Evolutionary conservation across 1,284 basidiomycete species (phyloP).

Genomic region (Marasmius tenuissimus): DNA sequence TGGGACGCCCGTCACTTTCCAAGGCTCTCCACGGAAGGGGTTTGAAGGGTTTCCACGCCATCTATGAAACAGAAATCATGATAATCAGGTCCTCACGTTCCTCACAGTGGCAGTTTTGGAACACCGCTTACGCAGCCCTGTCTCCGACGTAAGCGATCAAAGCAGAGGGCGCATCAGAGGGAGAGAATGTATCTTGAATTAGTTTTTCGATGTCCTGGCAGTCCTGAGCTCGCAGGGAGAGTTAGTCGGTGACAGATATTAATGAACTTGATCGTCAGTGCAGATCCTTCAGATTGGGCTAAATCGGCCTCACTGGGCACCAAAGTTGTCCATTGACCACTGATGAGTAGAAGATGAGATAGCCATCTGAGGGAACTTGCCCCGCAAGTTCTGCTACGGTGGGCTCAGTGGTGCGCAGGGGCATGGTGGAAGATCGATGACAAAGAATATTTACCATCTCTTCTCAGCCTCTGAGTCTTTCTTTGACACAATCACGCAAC

Average conservation of each 20-base stretch:
- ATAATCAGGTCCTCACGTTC: background rate
- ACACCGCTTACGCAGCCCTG: slow-evolving; percentile 54
- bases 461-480: background rate
- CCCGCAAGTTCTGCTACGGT: slow-evolving; percentile 23
- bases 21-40: slow-evolving; percentile 62
- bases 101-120: background rate
- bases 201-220: slow-evolving; percentile 66
- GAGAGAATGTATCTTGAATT: slow-evolving; percentile 57
- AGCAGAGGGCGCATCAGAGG: slow-evolving; percentile 54
- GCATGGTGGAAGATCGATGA: slow-evolving; percentile 28
- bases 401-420: slow-evolving; percentile 35
- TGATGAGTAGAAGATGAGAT: slow-evolving; percentile 68
- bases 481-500: background rate
- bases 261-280: background rate
- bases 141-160: slow-evolving; percentile 77
- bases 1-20: slow-evolving; percentile 66
- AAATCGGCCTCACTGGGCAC: slow-evolving; percentile 57
- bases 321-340: slow-evolving; percentile 55
- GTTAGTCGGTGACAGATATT: background rate
- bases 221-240: slow-evolving; percentile 48
- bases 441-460: background rate
- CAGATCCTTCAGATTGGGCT: background rate
- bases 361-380: slow-evolving; percentile 47
- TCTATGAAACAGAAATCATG: background rate
- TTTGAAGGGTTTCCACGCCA: slow-evolving; percentile 74